phyloP scores from a whole-genome alignment of 345 rosid species.

The Eutrema yunnanense region DNA sequence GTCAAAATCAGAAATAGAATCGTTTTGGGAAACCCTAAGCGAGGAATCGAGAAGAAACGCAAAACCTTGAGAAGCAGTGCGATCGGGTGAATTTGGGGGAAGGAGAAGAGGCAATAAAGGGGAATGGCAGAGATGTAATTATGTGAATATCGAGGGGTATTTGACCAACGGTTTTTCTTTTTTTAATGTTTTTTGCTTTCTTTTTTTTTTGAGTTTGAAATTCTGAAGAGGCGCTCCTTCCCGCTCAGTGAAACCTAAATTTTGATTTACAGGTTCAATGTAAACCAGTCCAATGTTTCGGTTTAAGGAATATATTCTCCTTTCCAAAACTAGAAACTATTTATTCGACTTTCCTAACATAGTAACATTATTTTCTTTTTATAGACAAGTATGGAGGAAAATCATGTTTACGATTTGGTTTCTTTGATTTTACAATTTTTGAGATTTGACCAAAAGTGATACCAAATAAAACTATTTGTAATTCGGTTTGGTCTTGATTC shows the following conservation, averaged over 20 bases:
- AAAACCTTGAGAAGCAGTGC: slow-evolving; percentile 1
- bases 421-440: too few species aligned
- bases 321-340: background rate
- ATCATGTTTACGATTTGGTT: too few species aligned
- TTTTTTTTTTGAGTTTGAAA: slow-evolving; percentile 18
- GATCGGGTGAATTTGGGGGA: background rate
- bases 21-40: background rate
- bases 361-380: too few species aligned
- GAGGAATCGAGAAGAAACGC: background rate
- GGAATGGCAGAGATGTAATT: background rate
- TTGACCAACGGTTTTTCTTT: background rate
- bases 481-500: too few species aligned
- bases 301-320: background rate
- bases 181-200: background rate
- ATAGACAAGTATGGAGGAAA: too few species aligned
- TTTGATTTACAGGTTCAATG: background rate
- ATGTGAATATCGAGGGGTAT: background rate
- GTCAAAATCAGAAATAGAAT: background rate
- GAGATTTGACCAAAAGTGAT: too few species aligned
- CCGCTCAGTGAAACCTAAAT: slow-evolving; percentile 4
- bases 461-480: too few species aligned
- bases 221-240: slow-evolving; percentile 8
- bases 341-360: background rate
- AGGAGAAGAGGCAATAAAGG: background rate
- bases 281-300: background rate